Conservation (phyloP, 208 protist genomes). For the Borovskyia barvae region DNA sequence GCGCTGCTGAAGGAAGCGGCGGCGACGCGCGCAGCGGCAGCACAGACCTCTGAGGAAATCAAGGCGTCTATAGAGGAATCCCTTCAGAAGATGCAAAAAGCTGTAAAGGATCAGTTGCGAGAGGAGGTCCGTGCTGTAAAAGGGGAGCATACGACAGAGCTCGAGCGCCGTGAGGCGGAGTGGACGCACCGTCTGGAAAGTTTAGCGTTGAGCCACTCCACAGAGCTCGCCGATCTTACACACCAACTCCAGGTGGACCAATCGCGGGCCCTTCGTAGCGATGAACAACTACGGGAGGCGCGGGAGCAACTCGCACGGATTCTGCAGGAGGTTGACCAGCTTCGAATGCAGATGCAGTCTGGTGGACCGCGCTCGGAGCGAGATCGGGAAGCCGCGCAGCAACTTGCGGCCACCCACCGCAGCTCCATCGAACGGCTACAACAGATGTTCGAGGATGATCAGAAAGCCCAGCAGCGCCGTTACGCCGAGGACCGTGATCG, state of each 20-base stretch:
- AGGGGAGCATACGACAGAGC: conserved; percentile 27
- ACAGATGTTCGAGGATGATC: conserved; percentile 77
- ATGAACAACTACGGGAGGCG: conserved; percentile 66
- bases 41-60: conserved; percentile 31
- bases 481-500: conserved; percentile 63
- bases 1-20: conserved; percentile 65
- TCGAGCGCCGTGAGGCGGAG: conserved; percentile 37
- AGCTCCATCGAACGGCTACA: conserved; percentile 54
- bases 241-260: conserved; percentile 59
- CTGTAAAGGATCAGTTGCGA: conserved; percentile 32
- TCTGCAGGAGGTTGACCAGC: conserved; percentile 46
- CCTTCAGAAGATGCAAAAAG: conserved; percentile 28
- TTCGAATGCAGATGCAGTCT: conserved; percentile 30
- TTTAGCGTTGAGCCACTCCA: conserved; percentile 41
- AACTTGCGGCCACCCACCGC: conserved; percentile 47
- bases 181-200: conserved; percentile 37
- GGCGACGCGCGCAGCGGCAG: conserved; percentile 26
- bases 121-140: conserved; percentile 36
- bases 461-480: conserved; percentile 42
- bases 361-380: conserved; percentile 14
- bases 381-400: conserved; percentile 30
- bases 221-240: conserved; percentile 47
- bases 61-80: conserved; percentile 36
- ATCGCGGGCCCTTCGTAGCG: conserved; percentile 35
- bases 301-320: conserved; percentile 50